These are phyloP conservation scores for Toxoplasma gondii DNA, from an alignment of 169 alveolate species.

Conservation along the genomic window DNA sequence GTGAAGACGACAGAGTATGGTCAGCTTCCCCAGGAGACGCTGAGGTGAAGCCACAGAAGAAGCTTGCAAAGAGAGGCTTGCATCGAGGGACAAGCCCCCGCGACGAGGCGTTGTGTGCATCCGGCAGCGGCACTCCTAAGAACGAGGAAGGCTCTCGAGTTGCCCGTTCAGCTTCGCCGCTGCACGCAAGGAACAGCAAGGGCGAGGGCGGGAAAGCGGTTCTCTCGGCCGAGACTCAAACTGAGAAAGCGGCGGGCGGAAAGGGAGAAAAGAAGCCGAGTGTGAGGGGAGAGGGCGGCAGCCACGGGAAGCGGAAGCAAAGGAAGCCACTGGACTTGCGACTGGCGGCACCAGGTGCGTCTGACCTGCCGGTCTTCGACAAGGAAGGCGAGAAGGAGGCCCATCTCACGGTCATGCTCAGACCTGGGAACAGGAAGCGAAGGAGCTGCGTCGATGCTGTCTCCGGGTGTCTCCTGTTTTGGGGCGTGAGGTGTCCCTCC, in stretches of 20 bases:
- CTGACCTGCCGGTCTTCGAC: constrained; percentile 9
- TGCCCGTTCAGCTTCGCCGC: neutral
- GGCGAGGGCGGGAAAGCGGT: neutral
- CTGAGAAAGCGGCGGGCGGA: neutral
- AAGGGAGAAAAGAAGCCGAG: neutral
- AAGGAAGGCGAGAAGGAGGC: neutral
- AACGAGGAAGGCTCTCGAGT: neutral
- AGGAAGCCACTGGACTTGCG: neutral
- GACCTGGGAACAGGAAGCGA: neutral
- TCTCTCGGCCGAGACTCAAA: neutral
- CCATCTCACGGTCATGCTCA: constrained; percentile 3
- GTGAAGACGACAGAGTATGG: neutral
- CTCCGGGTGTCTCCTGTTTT: constrained; percentile 30
- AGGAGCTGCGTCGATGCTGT: constrained; percentile 19
- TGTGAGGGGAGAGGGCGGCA: neutral
- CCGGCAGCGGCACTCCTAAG: neutral
- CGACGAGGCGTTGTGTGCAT: neutral
- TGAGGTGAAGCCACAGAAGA: too few species aligned
- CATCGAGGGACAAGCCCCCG: neutral
- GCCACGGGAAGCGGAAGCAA: neutral
- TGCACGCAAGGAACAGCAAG: neutral
- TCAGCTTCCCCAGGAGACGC: neutral
- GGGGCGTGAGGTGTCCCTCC: constrained; percentile 23
- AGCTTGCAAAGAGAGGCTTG: neutral
- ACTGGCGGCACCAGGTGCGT: neutral